These are phyloP conservation scores for Malassezia globosa DNA, from an alignment of 1,284 basidiomycete species.

Conservation along the genomic window DNA sequence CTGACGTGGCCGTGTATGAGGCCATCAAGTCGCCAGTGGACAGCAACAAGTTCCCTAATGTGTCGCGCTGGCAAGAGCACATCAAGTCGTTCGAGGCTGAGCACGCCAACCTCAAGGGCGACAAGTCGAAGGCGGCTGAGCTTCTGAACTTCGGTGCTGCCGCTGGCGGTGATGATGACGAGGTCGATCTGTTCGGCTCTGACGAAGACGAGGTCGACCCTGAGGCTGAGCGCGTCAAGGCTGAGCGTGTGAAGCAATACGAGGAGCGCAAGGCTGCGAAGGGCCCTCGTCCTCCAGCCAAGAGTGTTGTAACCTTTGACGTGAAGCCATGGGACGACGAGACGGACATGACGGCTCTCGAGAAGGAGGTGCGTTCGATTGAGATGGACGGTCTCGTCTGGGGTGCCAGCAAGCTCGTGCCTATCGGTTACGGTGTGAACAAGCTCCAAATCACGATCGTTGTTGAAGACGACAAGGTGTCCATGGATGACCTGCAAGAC, in stretches of 20 bases:
- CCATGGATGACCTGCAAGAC: conserved; percentile 76
- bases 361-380: conserved; percentile 71
- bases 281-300: conserved; percentile 53
- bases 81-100: conserved; percentile 42
- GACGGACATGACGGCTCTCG: conserved; percentile 85
- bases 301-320: conserved; percentile 90
- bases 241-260: conserved; percentile 87
- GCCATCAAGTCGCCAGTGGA: conserved; percentile 57
- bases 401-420: conserved; percentile 73
- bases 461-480: conserved; percentile 91
- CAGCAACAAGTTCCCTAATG: conserved; percentile 59
- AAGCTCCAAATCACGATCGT: conserved; percentile 91
- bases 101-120: conserved; percentile 38
- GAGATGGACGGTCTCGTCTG: conserved; percentile 86
- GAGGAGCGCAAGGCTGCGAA: conserved; percentile 85
- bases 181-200: conserved; percentile 80
- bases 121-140: conserved; percentile 41
- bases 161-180: conserved; percentile 70
- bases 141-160: conserved; percentile 39
- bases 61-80: conserved; percentile 75
- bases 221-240: conserved; percentile 88
- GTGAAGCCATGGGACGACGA: conserved; percentile 98
- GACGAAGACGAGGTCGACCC: conserved; percentile 79
- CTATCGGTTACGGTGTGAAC: conserved; percentile 84
- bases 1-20: conserved; percentile 89